Evolutionary conservation across 495 filamentous ascomycete species (phyloP), one percentile per base, ranked within the genome.

Genomic region (Chlorociboria aeruginascens): DNA sequence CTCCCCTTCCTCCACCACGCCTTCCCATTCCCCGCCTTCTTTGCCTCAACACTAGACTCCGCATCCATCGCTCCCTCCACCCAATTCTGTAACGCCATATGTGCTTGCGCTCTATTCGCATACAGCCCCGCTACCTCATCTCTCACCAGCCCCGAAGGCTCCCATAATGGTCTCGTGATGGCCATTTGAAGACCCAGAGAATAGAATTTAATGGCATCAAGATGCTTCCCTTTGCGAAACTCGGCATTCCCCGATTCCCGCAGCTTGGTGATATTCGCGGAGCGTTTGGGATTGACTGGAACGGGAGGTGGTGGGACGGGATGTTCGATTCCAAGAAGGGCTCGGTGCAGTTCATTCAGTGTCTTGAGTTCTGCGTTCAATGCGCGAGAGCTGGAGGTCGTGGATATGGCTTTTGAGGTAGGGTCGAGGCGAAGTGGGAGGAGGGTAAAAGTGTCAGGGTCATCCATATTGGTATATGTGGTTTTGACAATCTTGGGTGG

Each of bases 1-100:
- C 76, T 79, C 8, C 82, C 89, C 51, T 85, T 68, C 40, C 90
- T 68, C 81, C 86, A 96, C 84, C 89, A 96, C 2, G 82, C 89
- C 79, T 96, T 97, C 7, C 84, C 79, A 66, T 98, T 96, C 29
- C 81, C 86, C 37, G 76, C 69, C 45, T 78, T 70, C 78, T 93
- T 95, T 47, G 83, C 77, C 67, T 95, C 90, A n/a, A 95, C 83
- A 58, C 84, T 90, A 6, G 72, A 68, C 69, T 88, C 81, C n/a
- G 85, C 86, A 68, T 98, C 92, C 3, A 82, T 67, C 17, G 82
- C 71, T 3, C 73, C 92, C 71, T 92, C 87, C 6, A 83, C 68
- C 89, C 89, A 98, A 38, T 72, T 69, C 65, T 74, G 71, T 62
- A 80, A 60, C 2, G 73, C 80, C 81, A 96, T 93, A 56, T 89